Evolutionary conservation across 305 asterid genomes (phyloP).

Genomic region (Fraxinus paxiana): DNA sequence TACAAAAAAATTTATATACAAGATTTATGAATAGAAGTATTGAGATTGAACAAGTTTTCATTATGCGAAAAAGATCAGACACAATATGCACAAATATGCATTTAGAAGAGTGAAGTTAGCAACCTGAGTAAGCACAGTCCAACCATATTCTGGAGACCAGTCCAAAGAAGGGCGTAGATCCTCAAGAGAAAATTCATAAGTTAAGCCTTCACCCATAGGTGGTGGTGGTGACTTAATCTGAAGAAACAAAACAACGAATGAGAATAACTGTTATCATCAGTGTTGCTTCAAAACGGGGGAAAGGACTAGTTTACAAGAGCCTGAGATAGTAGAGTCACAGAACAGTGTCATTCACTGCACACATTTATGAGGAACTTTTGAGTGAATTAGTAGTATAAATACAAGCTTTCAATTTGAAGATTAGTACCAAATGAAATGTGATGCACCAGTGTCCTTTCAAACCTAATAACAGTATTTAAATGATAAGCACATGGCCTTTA

Average conservation of each 20-base stretch:
- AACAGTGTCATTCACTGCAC: slow-evolving; percentile 5
- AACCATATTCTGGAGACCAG: slow-evolving; percentile 67
- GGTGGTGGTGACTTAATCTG: slow-evolving; percentile 54
- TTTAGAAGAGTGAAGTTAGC: slow-evolving; percentile 20
- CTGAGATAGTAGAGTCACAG: neutral
- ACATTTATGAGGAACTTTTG: neutral
- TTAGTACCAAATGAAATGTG: slow-evolving; percentile 5
- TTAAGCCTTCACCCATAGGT: slow-evolving; percentile 74
- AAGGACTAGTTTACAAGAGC: neutral
- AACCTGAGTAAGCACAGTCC: slow-evolving; percentile 65
- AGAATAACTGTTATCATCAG: neutral
- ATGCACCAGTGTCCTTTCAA: slow-evolving; percentile 1
- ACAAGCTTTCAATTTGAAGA: slow-evolving; percentile 6
- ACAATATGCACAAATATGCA: neutral
- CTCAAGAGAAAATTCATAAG: slow-evolving; percentile 38
- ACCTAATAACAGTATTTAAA: neutral
- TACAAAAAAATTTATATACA: neutral
- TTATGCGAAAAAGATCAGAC: neutral
- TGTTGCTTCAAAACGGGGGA: neutral
- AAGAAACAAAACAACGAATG: slow-evolving; percentile 5
- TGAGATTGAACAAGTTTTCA: neutral
- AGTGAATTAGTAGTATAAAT: slow-evolving; percentile 1
- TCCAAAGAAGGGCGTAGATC: slow-evolving; percentile 79
- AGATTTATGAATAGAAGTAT: neutral
- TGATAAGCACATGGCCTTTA: neutral